These are phyloP conservation scores for Dissoconium aciculare DNA, from an alignment of 2,329 filamentous ascomycete species.

Conservation along the genomic window DNA sequence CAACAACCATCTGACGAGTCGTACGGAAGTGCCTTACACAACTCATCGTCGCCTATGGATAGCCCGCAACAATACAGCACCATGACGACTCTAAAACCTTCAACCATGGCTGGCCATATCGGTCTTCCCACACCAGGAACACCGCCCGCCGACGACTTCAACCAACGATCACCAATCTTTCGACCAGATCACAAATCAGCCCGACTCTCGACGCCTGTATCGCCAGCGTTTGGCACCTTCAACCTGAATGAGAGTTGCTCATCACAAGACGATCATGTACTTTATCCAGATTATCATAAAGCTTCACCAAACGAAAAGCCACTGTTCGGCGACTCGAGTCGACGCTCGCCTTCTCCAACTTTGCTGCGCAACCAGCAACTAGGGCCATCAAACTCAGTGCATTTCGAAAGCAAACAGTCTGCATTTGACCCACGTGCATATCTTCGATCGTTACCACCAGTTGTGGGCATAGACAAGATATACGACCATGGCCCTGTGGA, in stretches of 20 bases:
- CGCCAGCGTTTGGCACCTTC: slow-evolving; percentile 11
- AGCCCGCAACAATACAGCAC: no score
- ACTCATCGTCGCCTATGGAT: no score
- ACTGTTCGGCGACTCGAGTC: slow-evolving; percentile 5
- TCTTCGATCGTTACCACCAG: background rate
- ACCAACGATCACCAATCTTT: background rate
- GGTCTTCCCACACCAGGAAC: slow-evolving; percentile 12
- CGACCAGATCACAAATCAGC: background rate
- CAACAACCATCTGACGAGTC: no score
- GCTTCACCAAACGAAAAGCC: slow-evolving; percentile 2
- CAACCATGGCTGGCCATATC: background rate
- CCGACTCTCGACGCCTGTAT: slow-evolving; percentile 12
- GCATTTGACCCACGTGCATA: no score
- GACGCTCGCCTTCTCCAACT: slow-evolving; percentile 1
- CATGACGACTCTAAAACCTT: background rate
- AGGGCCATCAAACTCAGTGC: no score
- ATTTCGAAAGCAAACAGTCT: background rate
- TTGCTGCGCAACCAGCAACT: background rate
- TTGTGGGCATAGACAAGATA: background rate
- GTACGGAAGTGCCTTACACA: no score
- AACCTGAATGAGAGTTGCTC: slow-evolving; percentile 4
- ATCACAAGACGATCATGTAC: slow-evolving; percentile 10
- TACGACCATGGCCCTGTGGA: background rate
- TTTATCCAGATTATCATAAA: slow-evolving; percentile 10
- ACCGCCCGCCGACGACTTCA: slow-evolving; percentile 12